Base-by-base conservation (phyloP, 805 yeast species). In the Ogataea paraovalis region DNA sequence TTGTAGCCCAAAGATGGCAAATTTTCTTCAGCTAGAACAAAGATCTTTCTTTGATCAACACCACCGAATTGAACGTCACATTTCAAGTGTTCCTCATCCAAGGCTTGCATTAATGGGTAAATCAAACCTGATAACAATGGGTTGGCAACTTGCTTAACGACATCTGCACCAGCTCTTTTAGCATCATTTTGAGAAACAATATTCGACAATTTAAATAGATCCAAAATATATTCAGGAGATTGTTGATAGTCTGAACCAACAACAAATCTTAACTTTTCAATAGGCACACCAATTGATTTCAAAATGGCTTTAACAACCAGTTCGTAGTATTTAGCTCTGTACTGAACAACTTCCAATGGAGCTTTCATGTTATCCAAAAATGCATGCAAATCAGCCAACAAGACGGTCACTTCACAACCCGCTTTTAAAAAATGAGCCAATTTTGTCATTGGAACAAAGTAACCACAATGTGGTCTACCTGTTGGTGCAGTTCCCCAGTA, bases 401-500 rank as follows among this genome's bases (percentile, higher is more conserved):
- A 75, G 6, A 94, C 94, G 1, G 82, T 89, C 39, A 94, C 96
- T 64, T 89, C 94, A 73, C 96, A 89, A 12, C 98, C 99, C 16
- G 99, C 99, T 61, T 83, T 85, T 67, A 94, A 78, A 67, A 92
- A 89, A 66, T 94, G 91, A 2, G 98, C 98, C 58, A 94, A 71
- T 68, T 94, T 92, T 52, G 95, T 85, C 98, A 94, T 92, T 45
- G 98, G 94, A 34, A 94, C 99, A 64, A 94, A 89, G 77, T 94
- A 94, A 44, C 98, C 99, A 73, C 97, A 91, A 71, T 94, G 99
- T 40, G 98, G 97, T 70, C 81, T 87, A 45, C 99, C 99, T 4
- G 99, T 94, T 51, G 99, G 98, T 7, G 99, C 99, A 19, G 98
- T 91, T 57, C 99, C 99, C 98, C 97, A 94, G 80, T 94, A 94